phyloP scores from a whole-genome alignment of 345 rosid genomes.

The Hibiscus trionum region DNA sequence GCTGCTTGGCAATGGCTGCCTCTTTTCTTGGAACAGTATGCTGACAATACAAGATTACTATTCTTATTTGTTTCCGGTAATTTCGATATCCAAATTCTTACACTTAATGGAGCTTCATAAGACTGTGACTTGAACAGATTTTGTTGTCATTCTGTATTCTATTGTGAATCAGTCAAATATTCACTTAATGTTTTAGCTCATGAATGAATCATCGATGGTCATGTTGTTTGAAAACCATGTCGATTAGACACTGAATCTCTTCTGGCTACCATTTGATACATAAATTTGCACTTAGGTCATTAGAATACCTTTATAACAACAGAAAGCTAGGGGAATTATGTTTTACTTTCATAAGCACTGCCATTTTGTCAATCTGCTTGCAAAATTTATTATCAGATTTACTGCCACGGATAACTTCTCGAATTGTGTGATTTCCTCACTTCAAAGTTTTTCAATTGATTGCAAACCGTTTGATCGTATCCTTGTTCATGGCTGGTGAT shows the following conservation, averaged over 20 bases:
- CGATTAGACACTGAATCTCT: neutral
- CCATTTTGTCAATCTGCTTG: neutral
- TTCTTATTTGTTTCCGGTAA: constrained; percentile 55
- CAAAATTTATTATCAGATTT: neutral
- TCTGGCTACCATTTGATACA: neutral
- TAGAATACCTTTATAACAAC: neutral
- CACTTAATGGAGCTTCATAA: neutral
- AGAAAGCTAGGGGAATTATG: neutral
- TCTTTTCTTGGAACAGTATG: constrained; percentile 83
- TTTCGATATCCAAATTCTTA: neutral
- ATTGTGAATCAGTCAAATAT: neutral
- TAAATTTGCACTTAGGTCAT: neutral
- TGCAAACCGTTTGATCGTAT: neutral
- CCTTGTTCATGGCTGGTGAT: neutral
- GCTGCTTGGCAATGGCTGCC: constrained; percentile 75
- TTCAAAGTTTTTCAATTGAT: neutral
- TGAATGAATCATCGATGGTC: neutral
- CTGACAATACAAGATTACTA: constrained; percentile 72
- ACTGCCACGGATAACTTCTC: neutral
- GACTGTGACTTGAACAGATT: neutral
- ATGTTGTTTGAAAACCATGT: neutral
- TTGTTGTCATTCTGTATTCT: neutral
- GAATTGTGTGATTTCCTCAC: neutral
- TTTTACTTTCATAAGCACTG: no score
- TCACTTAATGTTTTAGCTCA: neutral